Evolutionary conservation across 106 monocot genomes (phyloP).

Genomic region (Dendrobium officinale): DNA sequence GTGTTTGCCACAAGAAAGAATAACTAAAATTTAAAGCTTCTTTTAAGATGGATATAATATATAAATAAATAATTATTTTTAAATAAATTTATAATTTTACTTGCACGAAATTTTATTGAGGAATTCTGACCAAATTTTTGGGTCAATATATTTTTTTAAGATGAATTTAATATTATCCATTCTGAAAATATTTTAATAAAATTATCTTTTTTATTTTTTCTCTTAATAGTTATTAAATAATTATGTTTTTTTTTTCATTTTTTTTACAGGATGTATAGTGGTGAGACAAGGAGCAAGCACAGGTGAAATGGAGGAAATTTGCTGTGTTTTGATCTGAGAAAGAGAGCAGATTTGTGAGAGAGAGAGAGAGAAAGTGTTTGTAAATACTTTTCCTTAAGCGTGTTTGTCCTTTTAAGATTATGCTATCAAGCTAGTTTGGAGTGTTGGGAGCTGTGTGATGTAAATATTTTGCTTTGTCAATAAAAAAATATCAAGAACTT

Average conservation of each 20-base stretch:
- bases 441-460: neutral
- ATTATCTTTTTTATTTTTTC: too few relatives aligned
- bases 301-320: slow-evolving; percentile 11
- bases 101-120: too few relatives aligned
- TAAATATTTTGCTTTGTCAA: neutral
- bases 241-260: neutral
- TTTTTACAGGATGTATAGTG: slow-evolving; percentile 69
- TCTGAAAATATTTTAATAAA: too few relatives aligned
- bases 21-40: too few relatives aligned
- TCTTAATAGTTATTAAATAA: neutral
- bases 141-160: too few relatives aligned
- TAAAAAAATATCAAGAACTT: neutral
- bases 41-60: too few relatives aligned
- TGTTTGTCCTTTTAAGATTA: neutral
- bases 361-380: neutral
- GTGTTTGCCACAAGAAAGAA: too few relatives aligned
- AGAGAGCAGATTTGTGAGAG: neutral
- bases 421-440: neutral
- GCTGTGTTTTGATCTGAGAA: neutral
- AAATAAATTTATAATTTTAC: too few relatives aligned
- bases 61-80: too few relatives aligned
- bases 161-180: too few relatives aligned
- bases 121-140: too few relatives aligned
- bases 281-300: slow-evolving; percentile 64
- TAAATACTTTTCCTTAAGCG: neutral